Percentiles rank a stretch among this genome's conserved stretches.
Conservation (phyloP, 1,139 yeast genomes). For the Debaryomyces sp. region DNA sequence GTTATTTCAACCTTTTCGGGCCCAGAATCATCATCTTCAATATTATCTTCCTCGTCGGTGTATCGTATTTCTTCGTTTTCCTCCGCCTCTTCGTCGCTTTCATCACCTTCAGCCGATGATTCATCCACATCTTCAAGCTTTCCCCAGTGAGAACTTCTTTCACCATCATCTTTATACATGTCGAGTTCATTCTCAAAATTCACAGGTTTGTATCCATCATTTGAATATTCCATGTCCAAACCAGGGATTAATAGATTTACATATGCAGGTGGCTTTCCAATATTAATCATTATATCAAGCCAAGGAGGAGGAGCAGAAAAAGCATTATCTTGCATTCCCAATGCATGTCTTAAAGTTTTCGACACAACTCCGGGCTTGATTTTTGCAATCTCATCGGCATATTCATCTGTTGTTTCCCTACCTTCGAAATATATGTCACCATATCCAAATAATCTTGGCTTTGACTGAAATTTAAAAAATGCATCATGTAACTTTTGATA, state of each 20-base stretch:
- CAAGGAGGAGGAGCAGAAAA: constrained; percentile 71
- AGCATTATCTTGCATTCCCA: constrained; percentile 65
- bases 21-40: constrained; percentile 19
- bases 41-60: constrained; percentile 14
- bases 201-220: constrained; percentile 34
- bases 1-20: constrained; percentile 17
- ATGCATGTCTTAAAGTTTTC: constrained; percentile 58
- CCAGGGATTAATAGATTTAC: constrained; percentile 63
- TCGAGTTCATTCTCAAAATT: constrained; percentile 16
- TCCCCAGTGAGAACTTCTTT: constrained; percentile 42
- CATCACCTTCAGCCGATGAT: constrained; percentile 28
- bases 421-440: constrained; percentile 88
- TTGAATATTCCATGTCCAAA: constrained; percentile 44
- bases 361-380: constrained; percentile 75
- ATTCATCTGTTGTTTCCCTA: constrained; percentile 56
- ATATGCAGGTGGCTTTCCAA: constrained; percentile 89
- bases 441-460: constrained; percentile 65
- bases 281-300: constrained; percentile 67
- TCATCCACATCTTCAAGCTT: constrained; percentile 38
- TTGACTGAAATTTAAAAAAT: constrained; percentile 77
- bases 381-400: constrained; percentile 34
- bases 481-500: constrained; percentile 83
- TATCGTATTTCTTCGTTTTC: constrained; percentile 11
- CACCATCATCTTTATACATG: constrained; percentile 23
- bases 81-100: constrained; percentile 13